Base-by-base conservation (phyloP, 1,139 yeast genomes). In the Arxiozyma slooffiae region DNA sequence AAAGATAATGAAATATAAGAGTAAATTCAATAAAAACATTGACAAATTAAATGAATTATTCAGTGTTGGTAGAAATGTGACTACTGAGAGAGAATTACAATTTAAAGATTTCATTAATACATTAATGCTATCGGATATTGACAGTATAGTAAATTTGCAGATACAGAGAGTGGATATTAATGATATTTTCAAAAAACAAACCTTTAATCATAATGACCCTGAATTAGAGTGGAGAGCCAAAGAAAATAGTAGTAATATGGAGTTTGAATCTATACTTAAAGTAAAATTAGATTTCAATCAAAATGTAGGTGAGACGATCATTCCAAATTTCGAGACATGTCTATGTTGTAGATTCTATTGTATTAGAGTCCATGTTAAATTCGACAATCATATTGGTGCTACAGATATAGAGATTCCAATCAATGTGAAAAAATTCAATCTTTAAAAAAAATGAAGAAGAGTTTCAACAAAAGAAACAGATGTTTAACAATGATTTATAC, bases 291-390 rank as follows among this genome's bases (percentile, higher is more conserved):
- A 62, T 30, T 59, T 67, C 40, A 59, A 55, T 37, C 62, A 61
- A 18, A 58, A 61, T 21, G 58, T 69, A 16, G 52, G 54, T 36
- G 70, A 69, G 47, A 76, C 82, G 0, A 64, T 81, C 53, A 73
- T 79, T 2, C 85, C 85, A 1, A 75, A 72, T 53, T 78, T 79
- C 62, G 85, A 81, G 60, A 73, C 73, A 45, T 81, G 85, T 61
- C 63, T 75, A 47, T 69, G 78, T 50, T 72, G 80, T 8, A 69
- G 85, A 55, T 60, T 77, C 44, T 79, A 80, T 59, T 75, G 76
- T 48, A 56, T 71, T 37, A 59, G 71, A 17, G 60, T 67, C 5
- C 55, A 57, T 23, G 57, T 70, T 44, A 64, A 60, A 44, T 69
- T 70, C 50, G 68, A 66, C 16, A 55, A 60, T 44, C 63, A 61